phyloP scores from a whole-genome alignment of 2,329 filamentous ascomycete species.

The Pseudogymnoascus sp. region DNA sequence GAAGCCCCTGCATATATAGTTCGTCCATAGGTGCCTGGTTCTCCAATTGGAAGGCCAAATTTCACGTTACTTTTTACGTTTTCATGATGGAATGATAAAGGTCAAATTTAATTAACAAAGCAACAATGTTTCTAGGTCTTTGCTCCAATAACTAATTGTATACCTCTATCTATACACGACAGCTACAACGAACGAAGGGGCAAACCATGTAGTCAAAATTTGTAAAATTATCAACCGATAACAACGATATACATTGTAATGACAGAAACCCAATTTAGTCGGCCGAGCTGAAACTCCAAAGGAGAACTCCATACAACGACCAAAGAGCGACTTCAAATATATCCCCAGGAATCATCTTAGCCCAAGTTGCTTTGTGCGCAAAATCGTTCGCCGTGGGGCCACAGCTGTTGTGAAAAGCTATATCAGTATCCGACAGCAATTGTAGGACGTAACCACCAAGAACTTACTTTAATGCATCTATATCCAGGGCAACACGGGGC shows the following conservation, averaged over 20 bases:
- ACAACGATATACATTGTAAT: not conserved
- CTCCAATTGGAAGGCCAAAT: too few species aligned
- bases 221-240: not conserved
- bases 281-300: not conserved
- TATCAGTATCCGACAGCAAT: not conserved
- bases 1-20: not conserved
- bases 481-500: not conserved
- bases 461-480: not conserved
- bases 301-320: constrained; percentile 2
- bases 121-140: not conserved
- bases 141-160: not conserved
- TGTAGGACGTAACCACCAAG: not conserved
- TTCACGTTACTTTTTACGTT: not conserved
- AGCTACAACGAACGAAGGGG: not conserved
- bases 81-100: not conserved
- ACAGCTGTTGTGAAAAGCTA: not conserved
- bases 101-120: not conserved
- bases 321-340: not conserved
- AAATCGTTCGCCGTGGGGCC: not conserved
- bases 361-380: not conserved
- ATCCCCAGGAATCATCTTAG: not conserved
- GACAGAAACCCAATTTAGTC: not conserved
- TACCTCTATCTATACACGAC: too few species aligned
- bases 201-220: not conserved
- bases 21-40: not conserved